phyloP scores from a whole-genome alignment of 139 green algal genomes.

The Pleodorina starrii region DNA sequence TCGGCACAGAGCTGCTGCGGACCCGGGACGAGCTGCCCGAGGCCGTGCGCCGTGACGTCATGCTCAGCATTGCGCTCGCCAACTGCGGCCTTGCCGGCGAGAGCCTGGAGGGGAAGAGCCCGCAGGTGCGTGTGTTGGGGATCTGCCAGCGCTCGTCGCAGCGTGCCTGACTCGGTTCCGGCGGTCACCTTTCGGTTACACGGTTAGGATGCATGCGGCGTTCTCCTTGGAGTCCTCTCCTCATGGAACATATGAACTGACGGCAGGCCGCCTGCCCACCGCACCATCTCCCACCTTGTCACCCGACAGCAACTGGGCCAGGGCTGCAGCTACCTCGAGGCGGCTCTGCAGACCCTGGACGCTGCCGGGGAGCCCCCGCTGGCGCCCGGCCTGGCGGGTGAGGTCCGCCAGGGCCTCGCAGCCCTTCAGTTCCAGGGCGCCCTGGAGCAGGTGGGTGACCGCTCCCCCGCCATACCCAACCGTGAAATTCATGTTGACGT shows the following conservation, averaged over 20 bases:
- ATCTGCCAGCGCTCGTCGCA: no score
- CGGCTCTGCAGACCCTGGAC: constrained; percentile 68
- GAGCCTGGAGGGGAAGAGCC: background rate
- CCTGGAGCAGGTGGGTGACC: constrained; percentile 14
- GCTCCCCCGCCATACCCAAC: no score
- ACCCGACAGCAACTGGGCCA: constrained; percentile 1
- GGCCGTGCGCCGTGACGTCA: constrained; percentile 62
- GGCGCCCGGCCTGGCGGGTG: constrained; percentile 61
- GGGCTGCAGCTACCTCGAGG: constrained; percentile 64
- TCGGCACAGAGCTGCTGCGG: constrained; percentile 16
- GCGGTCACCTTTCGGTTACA: no score
- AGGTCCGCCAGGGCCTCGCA: constrained; percentile 68
- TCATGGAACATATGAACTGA: no score
- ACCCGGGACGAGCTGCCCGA: background rate
- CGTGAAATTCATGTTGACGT: no score
- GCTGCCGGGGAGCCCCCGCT: constrained; percentile 49
- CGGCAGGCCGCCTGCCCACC: no score
- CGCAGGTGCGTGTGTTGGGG: no score
- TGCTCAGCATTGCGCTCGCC: constrained; percentile 72
- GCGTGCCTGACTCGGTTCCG: no score
- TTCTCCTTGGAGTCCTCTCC: no score
- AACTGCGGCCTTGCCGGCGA: constrained; percentile 71
- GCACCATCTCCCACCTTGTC: no score
- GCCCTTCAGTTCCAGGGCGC: constrained; percentile 49
- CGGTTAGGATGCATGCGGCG: no score